Evolutionary conservation across 1,284 basidiomycete species (phyloP).

Genomic region (Ceratobasidium sp.): DNA sequence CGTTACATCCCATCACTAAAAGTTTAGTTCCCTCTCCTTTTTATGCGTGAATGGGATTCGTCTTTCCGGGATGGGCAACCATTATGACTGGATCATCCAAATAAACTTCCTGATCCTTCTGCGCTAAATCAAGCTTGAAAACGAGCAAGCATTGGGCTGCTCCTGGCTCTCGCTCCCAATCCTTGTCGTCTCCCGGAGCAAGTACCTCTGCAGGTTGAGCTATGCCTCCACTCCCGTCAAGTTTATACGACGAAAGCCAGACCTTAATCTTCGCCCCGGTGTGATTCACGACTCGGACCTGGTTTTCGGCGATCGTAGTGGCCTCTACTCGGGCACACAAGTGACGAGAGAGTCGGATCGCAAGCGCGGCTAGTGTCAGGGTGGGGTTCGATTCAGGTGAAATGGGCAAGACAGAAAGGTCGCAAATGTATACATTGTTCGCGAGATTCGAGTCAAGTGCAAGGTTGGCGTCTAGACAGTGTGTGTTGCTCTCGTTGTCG

Average conservation of each 20-base stretch:
- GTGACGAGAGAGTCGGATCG: slow-evolving; percentile 39
- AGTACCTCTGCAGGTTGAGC: background rate
- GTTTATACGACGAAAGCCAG: slow-evolving; percentile 1
- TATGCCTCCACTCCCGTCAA: background rate
- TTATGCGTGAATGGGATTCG: background rate
- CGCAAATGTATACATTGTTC: slow-evolving; percentile 42
- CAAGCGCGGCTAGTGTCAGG: slow-evolving; percentile 43
- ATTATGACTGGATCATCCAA: background rate
- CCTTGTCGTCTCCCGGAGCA: background rate
- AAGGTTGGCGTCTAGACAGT: slow-evolving; percentile 34
- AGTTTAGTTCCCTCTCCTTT: too few relatives aligned
- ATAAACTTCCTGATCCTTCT: background rate
- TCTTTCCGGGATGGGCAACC: background rate
- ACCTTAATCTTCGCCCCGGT: slow-evolving; percentile 22
- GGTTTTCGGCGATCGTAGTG: background rate
- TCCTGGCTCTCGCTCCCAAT: background rate
- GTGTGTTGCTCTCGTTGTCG: background rate
- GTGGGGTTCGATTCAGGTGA: slow-evolving; percentile 44
- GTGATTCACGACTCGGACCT: slow-evolving; percentile 25
- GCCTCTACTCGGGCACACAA: background rate
- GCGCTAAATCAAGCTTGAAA: slow-evolving; percentile 5
- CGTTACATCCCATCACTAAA: too few relatives aligned
- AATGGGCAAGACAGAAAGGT: slow-evolving; percentile 42
- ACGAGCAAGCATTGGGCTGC: slow-evolving; percentile 18
- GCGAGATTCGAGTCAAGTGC: slow-evolving; percentile 11